Conservation (phyloP, 345 rosid species). For the Pistacia atlantica region DNA sequence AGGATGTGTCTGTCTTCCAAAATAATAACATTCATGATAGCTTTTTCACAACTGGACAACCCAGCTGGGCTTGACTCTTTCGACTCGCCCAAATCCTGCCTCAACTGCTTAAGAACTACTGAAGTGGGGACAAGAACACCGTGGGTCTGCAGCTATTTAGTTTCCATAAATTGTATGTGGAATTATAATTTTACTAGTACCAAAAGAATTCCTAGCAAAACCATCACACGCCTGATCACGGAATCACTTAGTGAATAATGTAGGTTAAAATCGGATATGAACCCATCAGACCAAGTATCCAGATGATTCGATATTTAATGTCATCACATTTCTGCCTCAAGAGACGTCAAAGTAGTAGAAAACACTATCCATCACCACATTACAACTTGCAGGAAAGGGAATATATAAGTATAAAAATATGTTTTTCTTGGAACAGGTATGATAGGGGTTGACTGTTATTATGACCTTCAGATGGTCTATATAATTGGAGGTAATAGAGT, state of each 20-base stretch:
- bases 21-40: not conserved
- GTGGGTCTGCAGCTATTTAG: not conserved
- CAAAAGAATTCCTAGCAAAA: not conserved
- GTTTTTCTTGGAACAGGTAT: not conserved
- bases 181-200: not conserved
- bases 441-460: constrained; percentile 24
- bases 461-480: constrained; percentile 19
- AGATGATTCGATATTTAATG: not conserved
- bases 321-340: not conserved
- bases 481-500: not conserved
- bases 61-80: constrained; percentile 9
- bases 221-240: constrained; percentile 13
- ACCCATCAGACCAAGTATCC: not conserved
- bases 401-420: not conserved
- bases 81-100: not conserved
- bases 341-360: not conserved
- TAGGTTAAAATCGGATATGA: no score
- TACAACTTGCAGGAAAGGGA: not conserved
- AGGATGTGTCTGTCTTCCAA: constrained; percentile 7
- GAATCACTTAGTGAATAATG: not conserved
- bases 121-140: not conserved
- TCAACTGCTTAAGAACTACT: not conserved
- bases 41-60: not conserved
- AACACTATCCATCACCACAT: not conserved
- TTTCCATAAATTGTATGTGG: not conserved